Evolutionary conservation across 2,329 filamentous ascomycete genomes (phyloP), one percentile per base, ranked within the genome.

Genomic region (Calonectria pseudoturangicola): DNA sequence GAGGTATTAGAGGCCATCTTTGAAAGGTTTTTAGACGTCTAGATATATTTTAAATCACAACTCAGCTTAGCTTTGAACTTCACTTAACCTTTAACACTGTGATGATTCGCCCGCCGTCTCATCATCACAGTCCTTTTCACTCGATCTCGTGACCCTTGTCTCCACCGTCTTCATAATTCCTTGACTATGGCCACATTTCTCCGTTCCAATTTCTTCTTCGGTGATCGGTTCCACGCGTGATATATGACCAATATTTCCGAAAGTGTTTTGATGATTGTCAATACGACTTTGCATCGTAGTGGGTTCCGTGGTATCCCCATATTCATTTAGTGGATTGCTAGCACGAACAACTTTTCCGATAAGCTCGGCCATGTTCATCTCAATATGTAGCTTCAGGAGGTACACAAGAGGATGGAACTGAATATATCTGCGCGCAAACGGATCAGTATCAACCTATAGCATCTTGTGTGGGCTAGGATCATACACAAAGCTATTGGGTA

Each of bases 301-400:
- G 8, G 15, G 12, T 21, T 47, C 41, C 2, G 58, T 47, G 21
- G 4, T 63, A n/a, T 30, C 39, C 1, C 41, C 27, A 8, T 43
- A 45, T 5, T 8, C 30, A 9, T 63, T 43, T 16, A 43, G 45
- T 6, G 39, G 58, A 18, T 63, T 47, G n/a, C 41, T 58, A 4
- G 65, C 65, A 15, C 65, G 50, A 39, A 70, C 68, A 21, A 70
- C 62, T 41, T 70, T 70, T 30, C 60, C 50, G 21, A 70, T 70
- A 2, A 70, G 60, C 16, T 65, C 68, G 7, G 68, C 68, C 68
- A 70, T 70, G 30, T 58, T 70, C 60, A 70, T 58, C 28, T 70
- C 68, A 36, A 70, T 70, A 27, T 70, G 60, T 1, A 70, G 25
- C 12, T 70, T 70, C 15, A 70, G 30, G 21, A 70, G 60, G 27